Evolutionary conservation across 2,329 filamentous ascomycete species (phyloP), one percentile per base, ranked within the genome.

Genomic region (Beauveria caledonica): DNA sequence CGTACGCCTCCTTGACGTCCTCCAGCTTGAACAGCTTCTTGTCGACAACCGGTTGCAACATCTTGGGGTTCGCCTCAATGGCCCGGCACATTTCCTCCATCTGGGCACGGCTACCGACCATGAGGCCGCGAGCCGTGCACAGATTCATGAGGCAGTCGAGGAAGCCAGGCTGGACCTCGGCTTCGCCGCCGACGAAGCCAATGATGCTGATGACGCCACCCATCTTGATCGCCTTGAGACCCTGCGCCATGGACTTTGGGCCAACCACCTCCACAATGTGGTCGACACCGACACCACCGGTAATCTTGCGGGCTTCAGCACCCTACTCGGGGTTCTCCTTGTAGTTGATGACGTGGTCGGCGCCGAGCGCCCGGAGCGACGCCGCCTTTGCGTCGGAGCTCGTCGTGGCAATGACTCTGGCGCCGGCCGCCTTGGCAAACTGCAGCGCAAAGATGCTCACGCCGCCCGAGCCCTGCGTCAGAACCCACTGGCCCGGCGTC

Each of bases 381-480:
- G 72, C 70, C 25, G 68, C 74, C 70, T 80, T 81, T 17, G 72
- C 74, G 27, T 68, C 67, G 7, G 76, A 76, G 23, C 72, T 73
- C 0, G 79, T 81, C 3, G 78, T 80, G 29, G 77, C 77, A 55
- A 81, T 77, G 62, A 80, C 78, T 6, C 63, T 74, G 6, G 78
- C 78, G 46, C 78, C 78, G 3, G 76, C 76, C 1, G 77, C 77
- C 66, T 77, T 78, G 60, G 78, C 78, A 63, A 81, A 79, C 72
- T 80, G 86, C 15, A 88, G 70, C 3, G 80, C 86, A 61, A 87
- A 87, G 63, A 88, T 78, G 63, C 79, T 83, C 8, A 89, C 86
- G 60, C 86, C 86, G 17, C 86, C 86, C 0, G 86, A 88, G n/a
- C 86, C 86, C 71, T 89, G 85, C 1, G 85, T 85, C 36, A 90